Conservation (phyloP, 164 flowering plant genomes). For the Nymphaea colorata region DNA sequence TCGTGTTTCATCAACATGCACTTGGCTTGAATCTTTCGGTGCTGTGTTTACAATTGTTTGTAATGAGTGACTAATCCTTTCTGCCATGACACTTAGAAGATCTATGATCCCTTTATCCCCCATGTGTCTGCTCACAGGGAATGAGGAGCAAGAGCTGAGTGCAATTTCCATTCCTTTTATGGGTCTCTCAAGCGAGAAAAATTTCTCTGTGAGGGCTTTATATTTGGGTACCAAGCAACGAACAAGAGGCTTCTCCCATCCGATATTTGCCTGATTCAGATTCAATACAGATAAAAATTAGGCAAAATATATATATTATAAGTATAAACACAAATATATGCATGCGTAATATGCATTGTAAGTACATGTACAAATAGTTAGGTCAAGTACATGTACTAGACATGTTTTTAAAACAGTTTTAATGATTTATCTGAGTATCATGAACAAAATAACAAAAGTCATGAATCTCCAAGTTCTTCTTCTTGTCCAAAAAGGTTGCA, state of each 20-base stretch:
- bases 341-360: too few relatives aligned
- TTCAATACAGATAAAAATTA: too few relatives aligned
- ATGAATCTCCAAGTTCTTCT: too few relatives aligned
- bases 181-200: slow-evolving; percentile 35
- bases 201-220: slow-evolving; percentile 25
- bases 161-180: slow-evolving; percentile 73
- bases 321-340: too few relatives aligned
- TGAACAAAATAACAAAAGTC: too few relatives aligned
- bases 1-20: background rate
- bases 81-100: slow-evolving; percentile 17
- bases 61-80: slow-evolving; percentile 11
- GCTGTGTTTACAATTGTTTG: background rate
- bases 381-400: too few relatives aligned
- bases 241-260: slow-evolving; percentile 55
- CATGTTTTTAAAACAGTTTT: too few relatives aligned
- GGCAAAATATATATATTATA: too few relatives aligned
- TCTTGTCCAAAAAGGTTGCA: too few relatives aligned
- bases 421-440: too few relatives aligned
- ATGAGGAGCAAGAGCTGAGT: slow-evolving; percentile 18
- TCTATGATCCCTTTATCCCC: slow-evolving; percentile 23
- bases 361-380: too few relatives aligned
- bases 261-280: slow-evolving; percentile 48
- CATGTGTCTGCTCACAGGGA: slow-evolving; percentile 22
- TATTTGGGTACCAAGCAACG: slow-evolving; percentile 15
- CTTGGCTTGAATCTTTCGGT: background rate